Evolutionary conservation across 1,139 yeast species (phyloP).

Genomic region (Yamadazyma atlantica): DNA sequence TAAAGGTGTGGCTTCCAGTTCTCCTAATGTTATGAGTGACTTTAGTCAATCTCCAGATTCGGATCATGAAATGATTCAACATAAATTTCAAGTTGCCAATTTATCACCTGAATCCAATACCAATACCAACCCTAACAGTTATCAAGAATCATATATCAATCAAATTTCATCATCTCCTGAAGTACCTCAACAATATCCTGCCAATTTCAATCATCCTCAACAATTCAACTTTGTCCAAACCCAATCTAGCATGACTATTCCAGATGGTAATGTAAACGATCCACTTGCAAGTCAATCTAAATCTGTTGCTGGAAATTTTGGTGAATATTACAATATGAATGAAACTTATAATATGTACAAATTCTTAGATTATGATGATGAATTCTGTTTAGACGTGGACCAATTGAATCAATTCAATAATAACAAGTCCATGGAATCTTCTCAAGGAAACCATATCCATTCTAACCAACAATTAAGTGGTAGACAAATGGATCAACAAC

Average conservation of each 20-base stretch:
- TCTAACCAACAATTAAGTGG: not conserved
- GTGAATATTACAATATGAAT: constrained; percentile 6
- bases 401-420: constrained; percentile 32
- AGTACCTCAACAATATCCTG: not conserved
- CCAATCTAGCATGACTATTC: not conserved
- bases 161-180: constrained; percentile 1
- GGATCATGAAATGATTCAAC: constrained; percentile 2
- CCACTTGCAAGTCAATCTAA: not conserved
- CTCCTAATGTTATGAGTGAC: constrained; percentile 9
- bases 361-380: constrained; percentile 44
- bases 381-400: constrained; percentile 46
- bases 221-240: constrained; percentile 1
- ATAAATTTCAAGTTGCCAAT: constrained; percentile 3
- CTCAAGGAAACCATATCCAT: not conserved
- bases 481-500: not conserved
- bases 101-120: constrained; percentile 7
- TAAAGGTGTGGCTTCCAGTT: constrained; percentile 1
- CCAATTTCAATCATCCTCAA: not conserved
- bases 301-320: not conserved
- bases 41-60: constrained; percentile 9
- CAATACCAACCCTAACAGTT: not conserved
- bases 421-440: constrained; percentile 2
- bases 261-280: not conserved
- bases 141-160: not conserved
- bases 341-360: constrained; percentile 11